Percentiles rank a stretch among this genome's conserved stretches.
phyloP scores from a whole-genome alignment of 2,329 filamentous ascomycete genomes.

The Aspergillus sp. region DNA sequence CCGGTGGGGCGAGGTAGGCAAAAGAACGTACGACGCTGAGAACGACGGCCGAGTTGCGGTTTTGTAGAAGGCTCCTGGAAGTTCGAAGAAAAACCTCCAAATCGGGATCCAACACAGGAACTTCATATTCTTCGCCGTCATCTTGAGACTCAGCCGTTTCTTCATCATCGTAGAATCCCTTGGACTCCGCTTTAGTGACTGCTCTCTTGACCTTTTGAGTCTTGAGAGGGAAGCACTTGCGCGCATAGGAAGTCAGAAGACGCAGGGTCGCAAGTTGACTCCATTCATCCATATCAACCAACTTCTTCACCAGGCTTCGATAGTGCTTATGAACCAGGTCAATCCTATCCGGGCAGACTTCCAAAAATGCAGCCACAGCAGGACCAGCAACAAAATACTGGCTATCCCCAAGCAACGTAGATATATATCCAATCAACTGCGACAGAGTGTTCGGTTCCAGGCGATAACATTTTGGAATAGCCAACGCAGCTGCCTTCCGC shows the following conservation, averaged over 20 bases:
- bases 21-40: conserved; percentile 81
- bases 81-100: conserved; percentile 71
- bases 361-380: conserved; percentile 80
- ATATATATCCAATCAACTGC: conserved; percentile 75
- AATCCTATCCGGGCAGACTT: conserved; percentile 78
- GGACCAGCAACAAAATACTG: conserved; percentile 97
- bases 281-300: conserved; percentile 99
- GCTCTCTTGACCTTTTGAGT: conserved; percentile 52
- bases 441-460: conserved; percentile 80
- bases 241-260: conserved; percentile 75
- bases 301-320: conserved; percentile 72
- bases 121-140: conserved; percentile 47
- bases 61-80: conserved; percentile 79
- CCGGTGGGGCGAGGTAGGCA: conserved; percentile 70
- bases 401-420: conserved; percentile 72
- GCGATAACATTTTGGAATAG: conserved; percentile 92
- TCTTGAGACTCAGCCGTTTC: conserved; percentile 32
- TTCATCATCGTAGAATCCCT: conserved; percentile 68
- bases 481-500: conserved; percentile 82
- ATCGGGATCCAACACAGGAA: conserved; percentile 67
- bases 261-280: conserved; percentile 77
- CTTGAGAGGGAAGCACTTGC: conserved; percentile 75
- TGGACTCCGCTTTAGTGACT: conserved; percentile 48
- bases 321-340: conserved; percentile 91
- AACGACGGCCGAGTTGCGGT: conserved; percentile 86